Base-by-base conservation (phyloP, 2,329 filamentous ascomycete species). In the Xenoacremonium recifei region DNA sequence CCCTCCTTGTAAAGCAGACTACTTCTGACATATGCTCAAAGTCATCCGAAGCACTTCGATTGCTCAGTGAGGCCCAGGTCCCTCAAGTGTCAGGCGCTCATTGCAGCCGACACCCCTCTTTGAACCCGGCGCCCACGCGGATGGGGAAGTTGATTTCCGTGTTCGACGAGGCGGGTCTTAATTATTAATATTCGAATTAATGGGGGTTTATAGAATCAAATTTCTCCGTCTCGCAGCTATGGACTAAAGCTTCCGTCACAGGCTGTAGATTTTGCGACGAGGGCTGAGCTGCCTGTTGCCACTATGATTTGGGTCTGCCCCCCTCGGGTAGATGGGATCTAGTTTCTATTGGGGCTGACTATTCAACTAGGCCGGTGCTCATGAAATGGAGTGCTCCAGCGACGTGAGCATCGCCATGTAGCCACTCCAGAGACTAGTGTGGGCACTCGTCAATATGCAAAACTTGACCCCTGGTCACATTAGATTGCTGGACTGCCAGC, bases 1-100 rank as follows among this genome's bases (percentile, higher is more conserved):
- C 17, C 6, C 29, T 15, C n/a, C 6, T 16, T 18, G 21, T 37
- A 43, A 40, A 48, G 29, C 18, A 33, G 29, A 30, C 19, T 32
- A 25, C 25, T 31, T 37, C 32, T 34, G n/a, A 34, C 17, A 34
- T 18, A 15, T 20, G n/a, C 27, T 9, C 17, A 10, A 42, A 64
- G 60, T 39, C 60, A 64, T 37, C 62, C 61, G 13, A 49, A 62
- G 42, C 60, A 59, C 39, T 64, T 64, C 42, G 51, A 58, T 18
- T 64, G 61, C 40, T 45, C 36, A 33, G 58, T 60, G 31, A 45
- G 35, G 31, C 41, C 50, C 6, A 55, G 55, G 30, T 53, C 39
- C 30, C 30, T 30, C 18, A 42, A 44, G 29, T 46, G 49, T 21
- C 35, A 11, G 30, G 43, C 35, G 23, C 45, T 58, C 19, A 25